Evolutionary conservation across 2,329 filamentous ascomycete genomes (phyloP), one percentile per base, ranked within the genome.

Genomic region (Mollisiaceae sp.): DNA sequence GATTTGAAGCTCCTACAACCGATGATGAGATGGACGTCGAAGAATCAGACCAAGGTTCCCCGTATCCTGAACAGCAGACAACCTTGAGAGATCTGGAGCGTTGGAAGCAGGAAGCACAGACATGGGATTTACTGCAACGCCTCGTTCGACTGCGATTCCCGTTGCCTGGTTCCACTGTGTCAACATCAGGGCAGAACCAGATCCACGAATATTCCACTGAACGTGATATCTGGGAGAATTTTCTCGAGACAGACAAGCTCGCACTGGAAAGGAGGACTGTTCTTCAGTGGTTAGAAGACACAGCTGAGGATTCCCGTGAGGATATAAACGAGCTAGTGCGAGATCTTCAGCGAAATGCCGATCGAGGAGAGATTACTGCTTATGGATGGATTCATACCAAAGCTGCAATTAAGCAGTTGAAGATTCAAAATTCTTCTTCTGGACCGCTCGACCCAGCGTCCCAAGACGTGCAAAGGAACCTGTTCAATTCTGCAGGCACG

Each of bases 331-430:
- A 89, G 32, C 81, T 97, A 35, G 90, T 94, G 59, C 85, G 89
- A 60, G 90, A 94, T 63, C 84, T 94, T 62, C 90, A 94, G 75
- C 84, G 88, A 66, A 89, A 89, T 68, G 90, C 92, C 14, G 91
- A 94, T 66, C 84, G 92, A 72, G 91, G 91, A 11, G 92, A 94
- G 59, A 88, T 94, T 11, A 92, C 95, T 80, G 89, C 91, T 35
- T 89, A 93, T 76, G 94, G 94, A 47, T 97, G 94, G 92, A 86
- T 97, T 68, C 93, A 97, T 76, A 97, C 95, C 0, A 91, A 93
- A 69, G 88, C 92, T 65, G 89, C 90, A 57, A 93, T 99, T 78
- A 99, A 99, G 81, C 86, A 91, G 64, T 88, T 92, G 76, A 99
- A 64, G 15, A 39, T 58, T 36, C 32, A 54, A 9, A n/a, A 22